Evolutionary conservation across 768 basidiomycete species (phyloP).

Genomic region (Russula foetens): DNA sequence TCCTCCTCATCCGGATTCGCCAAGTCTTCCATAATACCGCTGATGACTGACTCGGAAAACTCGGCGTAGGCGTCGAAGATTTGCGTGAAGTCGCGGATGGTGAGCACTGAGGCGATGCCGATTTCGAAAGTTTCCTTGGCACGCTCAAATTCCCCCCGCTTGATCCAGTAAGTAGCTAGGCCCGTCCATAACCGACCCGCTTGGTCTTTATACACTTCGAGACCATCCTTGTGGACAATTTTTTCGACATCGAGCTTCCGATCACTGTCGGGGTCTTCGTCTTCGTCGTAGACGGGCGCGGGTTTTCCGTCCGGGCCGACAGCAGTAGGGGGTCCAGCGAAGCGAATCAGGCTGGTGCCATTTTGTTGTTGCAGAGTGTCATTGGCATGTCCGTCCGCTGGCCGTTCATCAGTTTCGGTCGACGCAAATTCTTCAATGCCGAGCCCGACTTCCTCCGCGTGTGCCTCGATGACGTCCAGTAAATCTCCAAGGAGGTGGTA

Average conservation of each 20-base stretch:
- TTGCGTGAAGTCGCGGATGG: slow-evolving; percentile 94
- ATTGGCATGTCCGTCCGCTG: slow-evolving; percentile 44
- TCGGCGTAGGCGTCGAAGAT: slow-evolving; percentile 97
- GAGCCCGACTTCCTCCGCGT: slow-evolving; percentile 88
- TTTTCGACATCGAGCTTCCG: slow-evolving; percentile 78
- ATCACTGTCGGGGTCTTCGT: slow-evolving; percentile 68
- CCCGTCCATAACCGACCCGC: slow-evolving; percentile 95
- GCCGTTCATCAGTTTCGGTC: slow-evolving; percentile 35
- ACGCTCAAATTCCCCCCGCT: slow-evolving; percentile 89
- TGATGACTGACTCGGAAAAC: slow-evolving; percentile 85
- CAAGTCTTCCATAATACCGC: slow-evolving; percentile 79
- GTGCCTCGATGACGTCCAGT: slow-evolving; percentile 84
- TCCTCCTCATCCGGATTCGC: slow-evolving; percentile 69
- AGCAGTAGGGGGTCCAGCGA: slow-evolving; percentile 57
- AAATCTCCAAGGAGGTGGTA: slow-evolving; percentile 92
- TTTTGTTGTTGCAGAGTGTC: slow-evolving; percentile 27
- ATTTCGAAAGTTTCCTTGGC: slow-evolving; percentile 84
- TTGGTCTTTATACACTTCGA: slow-evolving; percentile 90
- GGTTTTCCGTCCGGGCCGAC: slow-evolving; percentile 44
- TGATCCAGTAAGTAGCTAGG: slow-evolving; percentile 96
- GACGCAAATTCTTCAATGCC: slow-evolving; percentile 51
- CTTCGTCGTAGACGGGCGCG: slow-evolving; percentile 56
- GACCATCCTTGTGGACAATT: slow-evolving; percentile 79
- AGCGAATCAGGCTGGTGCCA: slow-evolving; percentile 44
- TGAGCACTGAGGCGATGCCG: slow-evolving; percentile 77